Percentiles rank a stretch among this genome's conserved stretches.
Evolutionary conservation across 78 protist genomes (phyloP).

Genomic region (Trichosphaerium sp.): DNA sequence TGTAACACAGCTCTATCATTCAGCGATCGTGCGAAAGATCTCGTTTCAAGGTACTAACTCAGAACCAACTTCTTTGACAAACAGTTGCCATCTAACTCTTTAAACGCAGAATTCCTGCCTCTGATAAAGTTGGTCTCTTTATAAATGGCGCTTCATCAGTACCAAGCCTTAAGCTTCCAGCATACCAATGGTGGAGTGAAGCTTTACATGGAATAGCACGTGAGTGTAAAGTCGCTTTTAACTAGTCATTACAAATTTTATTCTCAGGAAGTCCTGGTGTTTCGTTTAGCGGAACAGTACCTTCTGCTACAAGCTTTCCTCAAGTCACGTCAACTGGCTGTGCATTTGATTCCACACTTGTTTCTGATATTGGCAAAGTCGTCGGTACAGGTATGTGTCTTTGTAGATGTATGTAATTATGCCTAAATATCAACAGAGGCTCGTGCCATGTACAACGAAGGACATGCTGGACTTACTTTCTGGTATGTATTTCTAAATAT

Average conservation of each 20-base stretch:
- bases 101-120: constrained; percentile 47
- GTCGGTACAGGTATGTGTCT: too few species aligned
- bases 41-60: background rate
- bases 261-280: constrained; percentile 1
- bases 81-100: background rate
- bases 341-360: constrained; percentile 4
- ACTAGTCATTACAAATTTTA: too few species aligned
- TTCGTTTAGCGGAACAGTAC: background rate
- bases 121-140: constrained; percentile 9
- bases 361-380: too few species aligned
- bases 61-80: background rate
- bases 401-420: background rate
- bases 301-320: constrained; percentile 24
- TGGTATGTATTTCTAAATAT: too few species aligned
- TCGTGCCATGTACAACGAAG: constrained; percentile 23
- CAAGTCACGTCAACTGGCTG: background rate
- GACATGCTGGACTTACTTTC: constrained; percentile 11
- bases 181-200: constrained; percentile 37
- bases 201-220: constrained; percentile 42
- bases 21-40: background rate
- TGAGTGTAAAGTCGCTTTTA: too few species aligned
- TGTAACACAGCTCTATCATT: background rate
- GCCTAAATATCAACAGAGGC: constrained; percentile 35
- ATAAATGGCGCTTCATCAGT: background rate
- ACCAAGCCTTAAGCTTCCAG: background rate